Evolutionary conservation across 768 basidiomycete species (phyloP).

Genomic region (Termitomyces sp.): DNA sequence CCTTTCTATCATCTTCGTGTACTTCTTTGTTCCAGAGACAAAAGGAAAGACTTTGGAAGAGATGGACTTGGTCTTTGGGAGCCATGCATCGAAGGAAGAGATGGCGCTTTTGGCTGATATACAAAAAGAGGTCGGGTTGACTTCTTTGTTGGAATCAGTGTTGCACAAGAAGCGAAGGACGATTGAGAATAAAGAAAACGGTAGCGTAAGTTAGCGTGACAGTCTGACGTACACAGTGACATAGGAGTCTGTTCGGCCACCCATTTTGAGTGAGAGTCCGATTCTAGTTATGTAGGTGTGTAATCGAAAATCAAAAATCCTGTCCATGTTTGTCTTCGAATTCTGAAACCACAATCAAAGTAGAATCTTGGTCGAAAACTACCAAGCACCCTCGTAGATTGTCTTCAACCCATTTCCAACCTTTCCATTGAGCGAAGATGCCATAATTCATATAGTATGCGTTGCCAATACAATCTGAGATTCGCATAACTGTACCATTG

Average conservation of each 20-base stretch:
- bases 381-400: background rate
- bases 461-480: background rate
- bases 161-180: background rate
- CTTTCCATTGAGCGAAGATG: background rate
- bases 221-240: too few relatives aligned
- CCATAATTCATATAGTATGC: background rate
- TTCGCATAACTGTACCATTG: background rate
- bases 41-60: slow-evolving; percentile 24
- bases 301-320: too few relatives aligned
- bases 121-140: slow-evolving; percentile 13
- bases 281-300: too few relatives aligned
- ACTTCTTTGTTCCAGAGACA: slow-evolving; percentile 23
- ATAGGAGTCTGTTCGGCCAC: too few relatives aligned
- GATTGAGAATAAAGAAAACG: background rate
- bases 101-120: slow-evolving; percentile 11
- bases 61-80: slow-evolving; percentile 18
- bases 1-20: slow-evolving; percentile 20
- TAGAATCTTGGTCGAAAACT: background rate
- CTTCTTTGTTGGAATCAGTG: background rate
- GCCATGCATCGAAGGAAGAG: slow-evolving; percentile 12
- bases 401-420: background rate
- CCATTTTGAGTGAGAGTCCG: too few relatives aligned
- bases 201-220: background rate
- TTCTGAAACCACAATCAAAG: background rate
- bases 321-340: background rate